Base-by-base conservation (phyloP, 2,329 filamentous ascomycete genomes). In the Aschersonia sp. region DNA sequence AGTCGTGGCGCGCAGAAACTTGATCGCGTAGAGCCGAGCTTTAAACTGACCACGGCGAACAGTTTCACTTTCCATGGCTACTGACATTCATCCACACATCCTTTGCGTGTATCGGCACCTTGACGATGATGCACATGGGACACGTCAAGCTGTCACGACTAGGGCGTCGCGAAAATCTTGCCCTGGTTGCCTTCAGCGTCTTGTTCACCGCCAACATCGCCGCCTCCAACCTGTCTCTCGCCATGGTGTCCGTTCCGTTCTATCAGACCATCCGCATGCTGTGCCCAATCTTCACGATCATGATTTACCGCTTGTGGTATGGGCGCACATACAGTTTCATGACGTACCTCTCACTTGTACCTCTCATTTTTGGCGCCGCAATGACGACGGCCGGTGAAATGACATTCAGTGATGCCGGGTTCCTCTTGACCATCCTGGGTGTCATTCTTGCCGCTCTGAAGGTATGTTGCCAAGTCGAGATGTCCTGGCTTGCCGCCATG, bases 141-240 rank as follows among this genome's bases (percentile, higher is more conserved):
- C 65, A 72, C 47, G 73, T 79, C 56, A 69, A 68, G 54, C 63
- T 76, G 46, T 73, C 74, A 9, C 66, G 68, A 48, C 63, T 81
- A 40, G 68, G 67, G 4, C 65, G 66, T 32, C 69, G 67, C 32
- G 75, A 80, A 57, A 71, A 77, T 58, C 58, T 76, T 41, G 67
- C 70, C n/a, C 67, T 79, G 41, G 61, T 77, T 32, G 67, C 72
- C 44, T 81, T 81, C 59, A 80, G 77, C 37, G 66, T 72, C 41
- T 68, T 81, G 6, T 81, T 79, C 61, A 80, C 77, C 12, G 67
- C 76, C 58, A 81, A 81, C 60, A 79, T 81, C 53, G 77, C 77
- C 49, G 72, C 79, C 43, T 78, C 74, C n/a, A 80, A 80, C 60
- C 67, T 79, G 30, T 79, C 76, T n/a, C 66, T 80, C 39, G 66